These are phyloP conservation scores for Cucumis hystrix DNA, from an alignment of 306 rosid species.

Conservation along the genomic window DNA sequence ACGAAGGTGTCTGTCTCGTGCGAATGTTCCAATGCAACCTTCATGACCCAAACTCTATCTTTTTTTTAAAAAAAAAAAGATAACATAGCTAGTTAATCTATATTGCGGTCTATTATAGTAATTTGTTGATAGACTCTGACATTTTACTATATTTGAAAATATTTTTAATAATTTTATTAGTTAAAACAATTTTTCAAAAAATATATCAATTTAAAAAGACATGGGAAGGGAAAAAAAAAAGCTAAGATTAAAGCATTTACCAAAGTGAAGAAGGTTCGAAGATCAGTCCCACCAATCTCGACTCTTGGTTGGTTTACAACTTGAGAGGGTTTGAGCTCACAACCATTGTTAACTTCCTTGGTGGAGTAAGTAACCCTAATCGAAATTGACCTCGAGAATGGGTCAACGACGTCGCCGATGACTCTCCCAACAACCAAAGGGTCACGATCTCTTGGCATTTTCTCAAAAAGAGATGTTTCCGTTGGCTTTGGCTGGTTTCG, in stretches of 20 bases:
- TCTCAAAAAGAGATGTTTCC: not conserved
- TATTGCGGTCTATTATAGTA: too few species aligned
- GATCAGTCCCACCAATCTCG: slow-evolving; percentile 38
- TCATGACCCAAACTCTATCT: too few species aligned
- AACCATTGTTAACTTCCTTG: slow-evolving; percentile 40
- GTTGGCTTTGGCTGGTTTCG: not conserved
- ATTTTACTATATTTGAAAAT: too few species aligned
- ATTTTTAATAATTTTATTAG: too few species aligned
- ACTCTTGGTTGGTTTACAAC: slow-evolving; percentile 36
- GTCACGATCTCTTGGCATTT: slow-evolving; percentile 35
- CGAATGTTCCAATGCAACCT: too few species aligned
- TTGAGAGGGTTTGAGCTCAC: slow-evolving; percentile 44
- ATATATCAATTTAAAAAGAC: too few species aligned
- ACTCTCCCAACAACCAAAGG: slow-evolving; percentile 43
- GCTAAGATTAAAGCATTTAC: slow-evolving; percentile 8
- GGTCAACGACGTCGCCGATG: slow-evolving; percentile 40
- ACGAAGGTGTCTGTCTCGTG: too few species aligned
- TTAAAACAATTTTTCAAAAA: too few species aligned
- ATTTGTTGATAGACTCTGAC: too few species aligned
- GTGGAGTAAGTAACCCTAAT: slow-evolving; percentile 18
- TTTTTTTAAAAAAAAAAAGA: too few species aligned
- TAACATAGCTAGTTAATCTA: too few species aligned
- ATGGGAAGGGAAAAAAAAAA: not conserved
- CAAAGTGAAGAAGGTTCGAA: slow-evolving; percentile 49
- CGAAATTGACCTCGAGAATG: slow-evolving; percentile 26